These are phyloP conservation scores for Mollisiaceae sp. DNA, from an alignment of 2,329 filamentous ascomycete genomes.

Conservation along the genomic window DNA sequence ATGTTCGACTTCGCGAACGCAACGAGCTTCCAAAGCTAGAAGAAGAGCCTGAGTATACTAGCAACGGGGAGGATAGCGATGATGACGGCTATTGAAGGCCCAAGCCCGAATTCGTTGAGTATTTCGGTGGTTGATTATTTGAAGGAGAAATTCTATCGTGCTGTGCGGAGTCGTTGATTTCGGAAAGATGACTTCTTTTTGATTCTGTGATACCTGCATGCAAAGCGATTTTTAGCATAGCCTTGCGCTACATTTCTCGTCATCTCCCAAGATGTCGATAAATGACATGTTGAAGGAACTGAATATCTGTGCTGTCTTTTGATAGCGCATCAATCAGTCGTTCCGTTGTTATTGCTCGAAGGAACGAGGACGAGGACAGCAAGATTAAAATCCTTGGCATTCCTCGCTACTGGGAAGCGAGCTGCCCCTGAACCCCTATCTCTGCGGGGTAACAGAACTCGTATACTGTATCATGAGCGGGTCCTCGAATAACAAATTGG, in stretches of 20 bases:
- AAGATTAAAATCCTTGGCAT: background rate
- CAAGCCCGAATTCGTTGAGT: background rate
- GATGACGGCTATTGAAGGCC: background rate
- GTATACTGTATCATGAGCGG: background rate
- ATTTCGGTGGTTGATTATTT: background rate
- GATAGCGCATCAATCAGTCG: too few relatives aligned
- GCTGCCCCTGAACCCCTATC: slow-evolving; percentile 1
- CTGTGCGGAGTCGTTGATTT: too few relatives aligned
- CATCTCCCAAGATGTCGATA: too few relatives aligned
- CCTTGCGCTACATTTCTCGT: too few relatives aligned
- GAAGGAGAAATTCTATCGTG: too few relatives aligned
- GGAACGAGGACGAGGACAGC: background rate
- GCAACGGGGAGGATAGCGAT: background rate
- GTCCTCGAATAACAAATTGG: background rate
- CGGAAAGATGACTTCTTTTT: too few relatives aligned
- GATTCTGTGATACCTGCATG: too few relatives aligned
- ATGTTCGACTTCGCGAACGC: background rate
- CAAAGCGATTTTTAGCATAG: too few relatives aligned
- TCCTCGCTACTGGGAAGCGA: slow-evolving; percentile 5
- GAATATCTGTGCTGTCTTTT: too few relatives aligned
- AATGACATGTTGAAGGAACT: too few relatives aligned
- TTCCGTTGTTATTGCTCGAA: too few relatives aligned
- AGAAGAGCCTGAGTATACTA: background rate
- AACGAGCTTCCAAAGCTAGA: background rate
- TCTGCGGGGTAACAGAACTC: background rate